phyloP scores from a whole-genome alignment of 2,329 filamentous ascomycete genomes.

The Colletotrichum brevisporum region DNA sequence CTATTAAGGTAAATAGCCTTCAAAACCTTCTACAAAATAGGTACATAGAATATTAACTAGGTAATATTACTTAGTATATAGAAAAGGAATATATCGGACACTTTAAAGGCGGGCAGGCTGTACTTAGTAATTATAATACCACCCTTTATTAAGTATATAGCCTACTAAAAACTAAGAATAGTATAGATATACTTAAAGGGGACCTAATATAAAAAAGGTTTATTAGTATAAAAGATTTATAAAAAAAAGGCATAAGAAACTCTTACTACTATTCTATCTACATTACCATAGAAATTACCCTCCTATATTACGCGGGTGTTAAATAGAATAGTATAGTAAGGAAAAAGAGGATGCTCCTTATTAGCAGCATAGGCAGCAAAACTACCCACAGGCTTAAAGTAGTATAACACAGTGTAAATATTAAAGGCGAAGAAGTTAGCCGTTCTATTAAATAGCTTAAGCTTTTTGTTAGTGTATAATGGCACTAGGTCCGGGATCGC shows the following conservation, averaged over 20 bases:
- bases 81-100: conserved; percentile 56
- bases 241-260: too few species aligned
- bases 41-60: conserved; percentile 67
- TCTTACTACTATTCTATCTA: conserved; percentile 56
- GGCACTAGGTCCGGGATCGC: conserved; percentile 61
- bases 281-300: conserved; percentile 64
- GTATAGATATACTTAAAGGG: conserved; percentile 67
- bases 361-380: conserved; percentile 10
- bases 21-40: conserved; percentile 65
- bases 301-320: not conserved
- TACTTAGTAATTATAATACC: conserved; percentile 66
- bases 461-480: conserved; percentile 57
- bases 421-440: conserved; percentile 71
- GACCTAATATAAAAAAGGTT: conserved; percentile 42
- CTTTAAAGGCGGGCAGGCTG: conserved; percentile 67
- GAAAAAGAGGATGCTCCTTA: conserved; percentile 45
- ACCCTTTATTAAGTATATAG: conserved; percentile 61
- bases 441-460: conserved; percentile 64
- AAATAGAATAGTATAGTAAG: conserved; percentile 57
- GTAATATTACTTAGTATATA: conserved; percentile 61
- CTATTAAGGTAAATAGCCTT: conserved; percentile 70
- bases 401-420: conserved; percentile 61
- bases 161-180: conserved; percentile 70
- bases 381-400: conserved; percentile 5
- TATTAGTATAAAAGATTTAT: not conserved